These are phyloP conservation scores for Epichloe amarillans DNA, from an alignment of 2,329 filamentous ascomycete species.

Conservation along the genomic window DNA sequence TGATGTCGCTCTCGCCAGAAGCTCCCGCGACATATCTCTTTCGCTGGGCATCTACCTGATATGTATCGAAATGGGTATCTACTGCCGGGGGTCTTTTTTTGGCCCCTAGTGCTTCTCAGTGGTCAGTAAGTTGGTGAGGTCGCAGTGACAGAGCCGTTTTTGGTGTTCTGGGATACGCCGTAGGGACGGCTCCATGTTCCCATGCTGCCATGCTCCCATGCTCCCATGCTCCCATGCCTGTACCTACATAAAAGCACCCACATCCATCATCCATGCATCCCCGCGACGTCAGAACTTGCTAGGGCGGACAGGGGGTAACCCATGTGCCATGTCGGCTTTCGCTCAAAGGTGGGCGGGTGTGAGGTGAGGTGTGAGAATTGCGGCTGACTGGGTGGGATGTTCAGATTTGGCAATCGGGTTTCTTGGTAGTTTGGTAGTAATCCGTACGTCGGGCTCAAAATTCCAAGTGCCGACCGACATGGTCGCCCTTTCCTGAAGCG, in stretches of 20 bases:
- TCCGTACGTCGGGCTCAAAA: neutral
- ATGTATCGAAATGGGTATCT: no score
- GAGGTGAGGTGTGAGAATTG: neutral
- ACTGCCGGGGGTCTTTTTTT: no score
- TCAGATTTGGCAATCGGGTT: neutral
- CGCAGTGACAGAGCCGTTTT: no score
- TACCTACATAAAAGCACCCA: neutral
- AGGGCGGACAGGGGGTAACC: neutral
- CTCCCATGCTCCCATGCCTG: neutral
- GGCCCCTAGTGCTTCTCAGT: no score
- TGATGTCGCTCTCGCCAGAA: no score
- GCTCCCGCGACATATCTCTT: no score
- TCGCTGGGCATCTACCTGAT: no score
- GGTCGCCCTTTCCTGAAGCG: neutral
- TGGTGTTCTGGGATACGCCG: neutral
- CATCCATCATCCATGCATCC: constrained; percentile 2
- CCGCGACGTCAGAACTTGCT: constrained; percentile 2
- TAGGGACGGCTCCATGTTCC: no score
- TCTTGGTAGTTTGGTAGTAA: no score
- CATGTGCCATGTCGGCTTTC: neutral
- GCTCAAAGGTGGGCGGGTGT: neutral
- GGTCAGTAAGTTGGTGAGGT: no score
- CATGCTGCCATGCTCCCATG: no score
- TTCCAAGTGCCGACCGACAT: neutral
- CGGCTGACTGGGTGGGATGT: neutral